Evolutionary conservation across 371 early-diverging fungal species (phyloP).

Genomic region (Cokeromyces recurvatus): DNA sequence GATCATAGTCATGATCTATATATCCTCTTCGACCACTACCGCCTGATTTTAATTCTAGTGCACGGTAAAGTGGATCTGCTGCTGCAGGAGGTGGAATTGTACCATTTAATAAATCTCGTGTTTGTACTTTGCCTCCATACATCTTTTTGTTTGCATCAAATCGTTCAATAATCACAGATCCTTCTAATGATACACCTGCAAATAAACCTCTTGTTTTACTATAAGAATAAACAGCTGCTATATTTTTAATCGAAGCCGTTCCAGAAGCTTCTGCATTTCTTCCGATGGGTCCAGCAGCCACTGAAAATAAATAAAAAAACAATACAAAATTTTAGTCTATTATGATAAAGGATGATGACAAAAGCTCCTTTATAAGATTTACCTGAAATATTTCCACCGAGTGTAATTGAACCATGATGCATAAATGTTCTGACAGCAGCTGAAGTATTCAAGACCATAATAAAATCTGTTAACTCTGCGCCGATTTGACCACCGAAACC

Average conservation of each 20-base stretch:
- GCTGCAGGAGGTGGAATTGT: slow-evolving; percentile 66
- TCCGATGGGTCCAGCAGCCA: slow-evolving; percentile 79
- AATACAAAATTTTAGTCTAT: too few species aligned
- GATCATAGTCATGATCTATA: neutral
- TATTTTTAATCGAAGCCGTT: slow-evolving; percentile 45
- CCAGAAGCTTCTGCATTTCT: slow-evolving; percentile 73
- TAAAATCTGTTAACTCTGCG: slow-evolving; percentile 78
- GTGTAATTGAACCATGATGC: slow-evolving; percentile 67
- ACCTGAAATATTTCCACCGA: slow-evolving; percentile 61
- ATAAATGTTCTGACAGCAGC: slow-evolving; percentile 75
- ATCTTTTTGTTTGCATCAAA: slow-evolving; percentile 84
- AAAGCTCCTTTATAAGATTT: neutral
- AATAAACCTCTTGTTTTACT: slow-evolving; percentile 77
- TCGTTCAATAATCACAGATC: slow-evolving; percentile 83
- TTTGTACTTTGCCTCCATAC: slow-evolving; percentile 69
- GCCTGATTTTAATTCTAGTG: slow-evolving; percentile 28
- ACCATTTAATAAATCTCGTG: slow-evolving; percentile 76
- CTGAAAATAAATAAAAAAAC: slow-evolving; percentile 11
- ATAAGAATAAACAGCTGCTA: slow-evolving; percentile 57
- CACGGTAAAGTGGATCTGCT: slow-evolving; percentile 74
- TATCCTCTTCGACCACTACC: neutral
- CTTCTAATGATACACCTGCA: slow-evolving; percentile 84
- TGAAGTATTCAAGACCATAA: slow-evolving; percentile 73
- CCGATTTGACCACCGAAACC: slow-evolving; percentile 74
- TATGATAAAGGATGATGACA: too few species aligned